These are phyloP conservation scores for Amanita subjunquillea DNA, from an alignment of 768 basidiomycete species.

Conservation along the genomic window DNA sequence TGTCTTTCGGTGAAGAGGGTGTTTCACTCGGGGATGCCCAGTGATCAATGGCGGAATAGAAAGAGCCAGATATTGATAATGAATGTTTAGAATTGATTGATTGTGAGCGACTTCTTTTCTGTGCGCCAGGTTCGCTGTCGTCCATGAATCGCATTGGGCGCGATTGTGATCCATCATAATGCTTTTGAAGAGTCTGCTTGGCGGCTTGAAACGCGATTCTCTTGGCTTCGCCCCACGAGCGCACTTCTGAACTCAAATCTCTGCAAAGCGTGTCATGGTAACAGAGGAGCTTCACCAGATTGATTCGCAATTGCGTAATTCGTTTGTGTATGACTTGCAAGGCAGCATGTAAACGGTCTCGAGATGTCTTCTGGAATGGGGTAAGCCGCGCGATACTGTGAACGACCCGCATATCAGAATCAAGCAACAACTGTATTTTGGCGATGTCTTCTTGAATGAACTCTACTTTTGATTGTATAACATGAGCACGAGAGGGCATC, in stretches of 20 bases:
- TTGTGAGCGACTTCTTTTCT: slow-evolving; percentile 13
- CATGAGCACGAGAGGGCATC: slow-evolving; percentile 43
- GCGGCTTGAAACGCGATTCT: slow-evolving; percentile 68
- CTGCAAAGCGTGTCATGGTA: slow-evolving; percentile 64
- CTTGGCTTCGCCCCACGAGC: slow-evolving; percentile 56
- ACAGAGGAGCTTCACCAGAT: slow-evolving; percentile 63
- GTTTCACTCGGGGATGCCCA: slow-evolving; percentile 36
- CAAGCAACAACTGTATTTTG: slow-evolving; percentile 46
- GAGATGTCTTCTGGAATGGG: slow-evolving; percentile 79
- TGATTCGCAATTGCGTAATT: slow-evolving; percentile 57
- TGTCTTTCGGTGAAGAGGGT: background rate
- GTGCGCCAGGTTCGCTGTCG: slow-evolving; percentile 9
- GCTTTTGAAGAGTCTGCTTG: slow-evolving; percentile 46
- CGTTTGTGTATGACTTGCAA: slow-evolving; percentile 55
- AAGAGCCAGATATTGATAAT: slow-evolving; percentile 45
- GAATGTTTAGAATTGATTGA: slow-evolving; percentile 24
- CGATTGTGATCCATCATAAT: slow-evolving; percentile 27
- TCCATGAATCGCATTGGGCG: slow-evolving; percentile 18
- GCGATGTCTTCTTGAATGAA: slow-evolving; percentile 54
- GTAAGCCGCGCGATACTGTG: slow-evolving; percentile 79
- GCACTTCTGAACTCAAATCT: slow-evolving; percentile 67
- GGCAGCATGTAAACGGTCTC: slow-evolving; percentile 58
- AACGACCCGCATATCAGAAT: slow-evolving; percentile 58
- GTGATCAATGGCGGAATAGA: slow-evolving; percentile 59
- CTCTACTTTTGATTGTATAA: slow-evolving; percentile 49